Percentiles rank a stretch among this genome's conserved stretches.
These are phyloP conservation scores for Coleophoma eucalyptorum DNA, from an alignment of 2,329 filamentous ascomycete genomes.

Conservation along the genomic window DNA sequence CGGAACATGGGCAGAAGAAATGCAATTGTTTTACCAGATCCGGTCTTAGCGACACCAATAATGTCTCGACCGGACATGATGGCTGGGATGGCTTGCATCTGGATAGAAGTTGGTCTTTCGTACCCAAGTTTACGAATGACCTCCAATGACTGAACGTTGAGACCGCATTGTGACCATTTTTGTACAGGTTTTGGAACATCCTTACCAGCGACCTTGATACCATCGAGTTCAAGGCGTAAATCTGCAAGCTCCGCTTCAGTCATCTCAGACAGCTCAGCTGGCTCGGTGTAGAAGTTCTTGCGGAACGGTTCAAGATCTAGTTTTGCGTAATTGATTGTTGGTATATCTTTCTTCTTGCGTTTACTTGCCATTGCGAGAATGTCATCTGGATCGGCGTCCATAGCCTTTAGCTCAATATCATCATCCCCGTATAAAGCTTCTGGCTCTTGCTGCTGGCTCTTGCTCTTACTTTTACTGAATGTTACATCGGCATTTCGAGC, in stretches of 20 bases:
- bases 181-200: constrained; percentile 90
- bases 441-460: constrained; percentile 60
- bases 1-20: constrained; percentile 97
- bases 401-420: constrained; percentile 61
- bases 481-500: constrained; percentile 30
- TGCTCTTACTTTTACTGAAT: constrained; percentile 26
- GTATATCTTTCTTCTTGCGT: constrained; percentile 92
- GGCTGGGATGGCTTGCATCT: constrained; percentile 89
- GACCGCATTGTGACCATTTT: constrained; percentile 94
- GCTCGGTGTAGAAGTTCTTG: constrained; percentile 94
- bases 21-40: constrained; percentile 94
- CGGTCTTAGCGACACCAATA: constrained; percentile 94
- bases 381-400: constrained; percentile 61
- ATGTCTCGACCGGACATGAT: constrained; percentile 97
- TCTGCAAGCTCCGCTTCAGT: constrained; percentile 80
- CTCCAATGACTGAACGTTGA: constrained; percentile 82
- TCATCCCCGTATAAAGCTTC: constrained; percentile 89
- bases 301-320: constrained; percentile 80
- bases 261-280: constrained; percentile 76
- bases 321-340: constrained; percentile 80
- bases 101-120: constrained; percentile 87
- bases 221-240: constrained; percentile 83
- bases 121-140: constrained; percentile 80
- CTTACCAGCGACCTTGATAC: constrained; percentile 88
- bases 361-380: constrained; percentile 58